Evolutionary conservation across 108 stramenopile genomes (phyloP).

Genomic region (Skeletonema menzelii): DNA sequence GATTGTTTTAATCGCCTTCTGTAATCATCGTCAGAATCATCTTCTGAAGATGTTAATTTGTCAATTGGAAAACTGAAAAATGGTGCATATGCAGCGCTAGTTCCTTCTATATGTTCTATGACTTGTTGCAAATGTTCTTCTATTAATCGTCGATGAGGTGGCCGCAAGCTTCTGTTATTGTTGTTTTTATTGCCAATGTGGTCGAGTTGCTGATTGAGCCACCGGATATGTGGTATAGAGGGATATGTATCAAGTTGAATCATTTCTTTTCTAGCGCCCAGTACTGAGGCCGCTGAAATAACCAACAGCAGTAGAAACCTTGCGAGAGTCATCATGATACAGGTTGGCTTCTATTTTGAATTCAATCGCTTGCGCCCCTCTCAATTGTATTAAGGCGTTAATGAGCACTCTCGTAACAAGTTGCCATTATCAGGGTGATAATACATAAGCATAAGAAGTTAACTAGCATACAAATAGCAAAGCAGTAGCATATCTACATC

Average conservation of each 20-base stretch:
- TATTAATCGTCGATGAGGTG: neutral
- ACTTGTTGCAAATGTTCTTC: conserved; percentile 2
- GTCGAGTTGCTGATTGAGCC: neutral
- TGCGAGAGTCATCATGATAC: neutral
- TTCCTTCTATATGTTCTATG: neutral
- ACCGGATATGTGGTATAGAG: neutral
- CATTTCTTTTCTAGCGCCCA: neutral
- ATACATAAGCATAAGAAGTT: too few species aligned
- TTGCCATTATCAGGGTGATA: too few species aligned
- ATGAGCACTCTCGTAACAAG: too few species aligned
- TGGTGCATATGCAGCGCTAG: conserved; percentile 17
- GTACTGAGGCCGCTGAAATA: neutral
- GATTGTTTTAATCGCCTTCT: conserved; percentile 1
- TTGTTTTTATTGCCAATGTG: neutral
- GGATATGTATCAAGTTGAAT: neutral
- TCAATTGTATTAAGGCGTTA: too few species aligned
- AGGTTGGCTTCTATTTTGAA: too few species aligned
- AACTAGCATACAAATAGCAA: too few species aligned
- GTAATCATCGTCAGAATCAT: neutral
- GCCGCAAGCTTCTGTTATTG: neutral
- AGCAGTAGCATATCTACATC: too few species aligned
- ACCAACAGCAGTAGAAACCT: neutral
- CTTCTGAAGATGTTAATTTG: neutral
- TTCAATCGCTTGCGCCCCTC: too few species aligned
- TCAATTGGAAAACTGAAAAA: conserved; percentile 9